Base-by-base conservation (phyloP, 2,329 filamentous ascomycete genomes). In the Hymenoscyphus scutula region DNA sequence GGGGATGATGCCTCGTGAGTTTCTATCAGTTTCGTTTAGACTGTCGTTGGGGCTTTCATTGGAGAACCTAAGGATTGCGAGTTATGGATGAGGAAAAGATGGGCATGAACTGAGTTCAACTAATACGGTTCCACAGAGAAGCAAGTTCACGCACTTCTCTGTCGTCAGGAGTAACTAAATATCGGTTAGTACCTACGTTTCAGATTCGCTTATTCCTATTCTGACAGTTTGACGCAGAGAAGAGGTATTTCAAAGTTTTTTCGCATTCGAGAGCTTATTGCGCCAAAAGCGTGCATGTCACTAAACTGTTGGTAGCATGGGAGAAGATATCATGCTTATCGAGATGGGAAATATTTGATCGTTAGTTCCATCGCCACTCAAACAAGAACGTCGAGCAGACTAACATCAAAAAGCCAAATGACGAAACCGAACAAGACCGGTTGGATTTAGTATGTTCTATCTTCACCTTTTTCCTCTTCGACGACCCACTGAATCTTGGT, bases 361-460 rank as follows among this genome's bases (percentile, higher is more conserved):
- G 67, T 67, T 62, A n/a, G 56, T 56, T 4, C 19, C 1, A 53
- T 37, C n/a, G 11, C 5, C 45, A 8, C 8, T 11, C 10, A 53
- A 13, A 58, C 7, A 13, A 45, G 10, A n/a, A n/a, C n/a, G 37
- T 37, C 2, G 6, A 23, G 1, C 23, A 25, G 19, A 48, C 34
- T 38, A 32, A 54, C n/a, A n/a, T 8, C n/a, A n/a, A 2, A 15
- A 51, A 68, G 67, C 68, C 68, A 23, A 70, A 70, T 48, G 68
- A 70, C 17, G 67, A 68, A 23, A 51, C 55, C n/a, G 68, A 70
- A 53, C 67, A 70, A 63, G 68, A 70, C 37, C 77, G 67, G 10
- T 60, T 70, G 27, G 67, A 70, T 58, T 61, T 67, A n/a, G 61
- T 63, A 60, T 41, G 60, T 53, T 1, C 17, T 25, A n/a, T n/a